phyloP scores from a whole-genome alignment of 2,329 filamentous ascomycete species.

The Amauroascus niger region DNA sequence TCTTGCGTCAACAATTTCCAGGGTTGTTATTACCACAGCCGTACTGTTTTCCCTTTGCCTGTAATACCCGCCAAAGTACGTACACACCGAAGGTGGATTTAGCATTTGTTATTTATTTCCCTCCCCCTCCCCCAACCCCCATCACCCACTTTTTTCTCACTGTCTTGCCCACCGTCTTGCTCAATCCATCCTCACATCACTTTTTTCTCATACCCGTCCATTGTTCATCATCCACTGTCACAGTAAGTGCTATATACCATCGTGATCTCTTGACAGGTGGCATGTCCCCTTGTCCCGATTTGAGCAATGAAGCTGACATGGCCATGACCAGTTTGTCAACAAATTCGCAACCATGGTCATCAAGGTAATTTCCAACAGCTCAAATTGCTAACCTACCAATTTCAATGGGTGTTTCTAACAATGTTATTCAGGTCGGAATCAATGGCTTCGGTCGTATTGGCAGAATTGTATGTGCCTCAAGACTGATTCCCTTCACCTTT shows the following conservation, averaged over 20 bases:
- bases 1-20: constrained; percentile 10
- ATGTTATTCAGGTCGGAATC: constrained; percentile 77
- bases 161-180: too few relatives aligned
- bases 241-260: background rate
- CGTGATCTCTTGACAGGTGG: background rate
- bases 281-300: background rate
- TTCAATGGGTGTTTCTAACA: constrained; percentile 20
- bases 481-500: background rate
- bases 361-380: constrained; percentile 21
- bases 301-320: constrained; percentile 2
- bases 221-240: background rate
- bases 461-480: constrained; percentile 57
- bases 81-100: constrained; percentile 5
- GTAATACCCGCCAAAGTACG: constrained; percentile 10
- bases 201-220: background rate
- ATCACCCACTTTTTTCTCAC: constrained; percentile 8
- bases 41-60: constrained; percentile 2
- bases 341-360: constrained; percentile 17
- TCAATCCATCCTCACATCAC: constrained; percentile 1
- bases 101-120: constrained; percentile 15
- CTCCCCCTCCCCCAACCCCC: constrained; percentile 8
- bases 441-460: constrained; percentile 99
- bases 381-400: background rate
- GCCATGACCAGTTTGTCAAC: constrained; percentile 10
- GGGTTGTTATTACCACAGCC: constrained; percentile 9